Evolutionary conservation across 805 yeast species (phyloP), one percentile per base, ranked within the genome.

Genomic region (Cyberlindnera petersonii): DNA sequence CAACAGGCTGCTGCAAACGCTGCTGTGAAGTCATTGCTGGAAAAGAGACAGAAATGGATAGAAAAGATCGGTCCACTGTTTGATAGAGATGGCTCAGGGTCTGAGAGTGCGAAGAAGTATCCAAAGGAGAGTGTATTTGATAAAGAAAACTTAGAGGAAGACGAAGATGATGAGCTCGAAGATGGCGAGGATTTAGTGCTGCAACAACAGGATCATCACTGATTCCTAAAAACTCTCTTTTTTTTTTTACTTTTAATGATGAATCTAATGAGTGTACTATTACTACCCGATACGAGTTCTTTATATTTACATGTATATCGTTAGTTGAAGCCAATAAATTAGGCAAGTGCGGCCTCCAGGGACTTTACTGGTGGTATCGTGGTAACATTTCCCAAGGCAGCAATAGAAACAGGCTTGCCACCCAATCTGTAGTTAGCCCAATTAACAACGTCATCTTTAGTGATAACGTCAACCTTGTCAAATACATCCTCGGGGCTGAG

Each of bases 21-120:
- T 10, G 91, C 95, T 4, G 70, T 88, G 42, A 74, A 80, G 51
- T 80, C 91, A 2, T 61, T 91, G 35, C 61, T 91, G 47, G 97
- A 91, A 48, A 93, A 93, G 64, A 75, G 98, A 38, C 66, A 61
- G 39, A 77, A 93, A 52, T 93, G 98, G 98, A 82, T 89, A 26
- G 74, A 73, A 17, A 86, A 82, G 58, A 86, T 93, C 47, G 98
- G 98, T 1, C 87, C 89, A 24, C 71, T 91, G 36, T 93, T 93
- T 63, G 69, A 66, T 42, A 46, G 46, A 23, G 72, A 44, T 24
- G 53, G 43, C 16, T 42, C 45, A 5, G 49, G 43, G 7, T 50
- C 45, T 4, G 52, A 43, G 35, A 37, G 43, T 20, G 36, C 46
- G 43, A 53, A 53, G 43, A 51, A 41, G 41, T 42, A 49, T 41